These are phyloP conservation scores for Botrytis byssoidea DNA, from an alignment of 2,329 filamentous ascomycete genomes.

Conservation along the genomic window DNA sequence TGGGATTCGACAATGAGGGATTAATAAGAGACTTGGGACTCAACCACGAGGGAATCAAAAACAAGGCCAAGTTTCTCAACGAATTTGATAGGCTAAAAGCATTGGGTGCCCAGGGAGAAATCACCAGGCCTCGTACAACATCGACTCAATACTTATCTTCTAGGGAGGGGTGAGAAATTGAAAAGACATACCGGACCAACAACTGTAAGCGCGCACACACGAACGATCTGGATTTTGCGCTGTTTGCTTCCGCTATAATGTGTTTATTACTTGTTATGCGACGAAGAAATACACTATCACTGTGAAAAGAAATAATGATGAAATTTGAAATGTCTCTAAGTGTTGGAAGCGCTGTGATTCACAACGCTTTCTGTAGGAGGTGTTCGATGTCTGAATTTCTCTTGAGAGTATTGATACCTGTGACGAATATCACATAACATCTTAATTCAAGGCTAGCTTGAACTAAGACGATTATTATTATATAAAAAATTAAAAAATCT, in stretches of 20 bases:
- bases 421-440: no score
- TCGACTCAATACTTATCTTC: background rate
- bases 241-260: background rate
- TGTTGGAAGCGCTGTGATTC: conserved; percentile 28
- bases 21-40: background rate
- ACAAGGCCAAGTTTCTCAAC: background rate
- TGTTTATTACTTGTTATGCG: background rate
- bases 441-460: no score
- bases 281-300: conserved; percentile 33
- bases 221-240: background rate
- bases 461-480: no score
- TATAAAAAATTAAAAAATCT: no score
- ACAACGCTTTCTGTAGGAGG: conserved; percentile 31
- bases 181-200: background rate
- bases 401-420: background rate
- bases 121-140: no score
- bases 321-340: conserved; percentile 16
- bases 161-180: background rate
- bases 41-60: background rate
- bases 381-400: background rate
- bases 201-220: background rate
- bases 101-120: background rate
- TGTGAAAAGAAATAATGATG: conserved; percentile 48
- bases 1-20: background rate
- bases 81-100: background rate